Conservation (phyloP, 805 yeast species). For the Starmerella gropengiesseri region DNA sequence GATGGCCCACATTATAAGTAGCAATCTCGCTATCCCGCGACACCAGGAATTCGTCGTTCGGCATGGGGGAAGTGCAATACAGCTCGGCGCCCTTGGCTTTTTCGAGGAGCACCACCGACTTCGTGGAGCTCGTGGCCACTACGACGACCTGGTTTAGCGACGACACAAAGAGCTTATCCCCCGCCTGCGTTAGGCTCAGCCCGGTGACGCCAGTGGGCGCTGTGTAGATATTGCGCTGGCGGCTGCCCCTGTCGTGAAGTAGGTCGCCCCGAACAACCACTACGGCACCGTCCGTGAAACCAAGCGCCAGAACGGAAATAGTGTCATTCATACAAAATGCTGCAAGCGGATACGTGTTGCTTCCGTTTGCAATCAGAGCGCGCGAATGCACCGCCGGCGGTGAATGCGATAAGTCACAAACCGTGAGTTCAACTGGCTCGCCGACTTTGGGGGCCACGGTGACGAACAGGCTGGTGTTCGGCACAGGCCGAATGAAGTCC, state of each 20-base stretch:
- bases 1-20: conserved; percentile 39
- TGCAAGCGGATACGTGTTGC: conserved; percentile 69
- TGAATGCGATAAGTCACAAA: conserved; percentile 52
- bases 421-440: conserved; percentile 50
- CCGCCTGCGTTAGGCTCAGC: conserved; percentile 41
- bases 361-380: conserved; percentile 41
- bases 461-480: conserved; percentile 43
- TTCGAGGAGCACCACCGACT: conserved; percentile 43
- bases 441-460: conserved; percentile 66
- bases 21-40: conserved; percentile 54
- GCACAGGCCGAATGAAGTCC: conserved; percentile 43
- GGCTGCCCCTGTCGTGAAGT: conserved; percentile 75
- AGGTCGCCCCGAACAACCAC: conserved; percentile 79
- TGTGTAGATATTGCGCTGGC: conserved; percentile 71
- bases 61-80: conserved; percentile 32
- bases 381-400: conserved; percentile 13
- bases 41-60: conserved; percentile 45
- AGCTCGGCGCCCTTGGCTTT: conserved; percentile 37
- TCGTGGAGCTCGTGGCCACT: conserved; percentile 48
- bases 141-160: conserved; percentile 64
- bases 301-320: conserved; percentile 58
- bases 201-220: conserved; percentile 69
- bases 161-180: conserved; percentile 46
- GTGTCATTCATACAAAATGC: conserved; percentile 45
- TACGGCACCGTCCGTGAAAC: conserved; percentile 76